phyloP scores from a whole-genome alignment of 106 monocot species.

The Vanilla planifolia region DNA sequence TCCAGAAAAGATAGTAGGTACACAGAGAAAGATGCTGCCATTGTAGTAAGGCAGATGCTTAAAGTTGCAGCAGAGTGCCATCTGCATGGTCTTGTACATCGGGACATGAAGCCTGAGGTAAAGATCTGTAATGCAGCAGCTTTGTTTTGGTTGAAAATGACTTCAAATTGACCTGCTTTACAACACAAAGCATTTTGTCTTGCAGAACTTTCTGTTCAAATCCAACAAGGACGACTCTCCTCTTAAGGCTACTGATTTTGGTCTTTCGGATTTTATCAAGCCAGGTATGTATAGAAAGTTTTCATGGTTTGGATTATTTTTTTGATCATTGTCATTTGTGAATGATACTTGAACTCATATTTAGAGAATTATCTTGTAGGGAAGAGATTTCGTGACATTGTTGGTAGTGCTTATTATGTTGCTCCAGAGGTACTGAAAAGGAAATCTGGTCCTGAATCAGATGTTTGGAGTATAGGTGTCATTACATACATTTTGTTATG shows the following conservation, averaged over 20 bases:
- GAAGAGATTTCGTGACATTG: conserved; percentile 76
- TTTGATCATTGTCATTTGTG: neutral
- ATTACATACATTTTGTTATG: conserved; percentile 94
- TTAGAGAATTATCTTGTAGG: conserved; percentile 30
- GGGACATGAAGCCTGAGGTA: conserved; percentile 98
- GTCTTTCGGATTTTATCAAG: conserved; percentile 81
- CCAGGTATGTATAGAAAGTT: conserved; percentile 39
- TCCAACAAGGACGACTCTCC: conserved; percentile 61
- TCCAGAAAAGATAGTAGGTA: conserved; percentile 88
- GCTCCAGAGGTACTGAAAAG: conserved; percentile 88
- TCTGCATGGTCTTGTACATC: conserved; percentile 86
- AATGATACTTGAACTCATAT: neutral
- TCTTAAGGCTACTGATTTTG: conserved; percentile 91
- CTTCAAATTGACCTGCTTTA: neutral
- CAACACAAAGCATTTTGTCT: neutral
- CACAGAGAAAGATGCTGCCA: conserved; percentile 87
- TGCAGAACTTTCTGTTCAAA: conserved; percentile 94
- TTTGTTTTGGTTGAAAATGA: neutral
- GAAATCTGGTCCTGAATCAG: conserved; percentile 82
- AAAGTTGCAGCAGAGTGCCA: conserved; percentile 93
- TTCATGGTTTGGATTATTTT: neutral
- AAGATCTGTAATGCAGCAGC: neutral
- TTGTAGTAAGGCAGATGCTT: conserved; percentile 86
- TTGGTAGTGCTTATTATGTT: conserved; percentile 94
- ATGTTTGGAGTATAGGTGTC: conserved; percentile 96